These are phyloP conservation scores for Phytophthora sp. DNA, from an alignment of 352 stramenopile species.

Conservation along the genomic window DNA sequence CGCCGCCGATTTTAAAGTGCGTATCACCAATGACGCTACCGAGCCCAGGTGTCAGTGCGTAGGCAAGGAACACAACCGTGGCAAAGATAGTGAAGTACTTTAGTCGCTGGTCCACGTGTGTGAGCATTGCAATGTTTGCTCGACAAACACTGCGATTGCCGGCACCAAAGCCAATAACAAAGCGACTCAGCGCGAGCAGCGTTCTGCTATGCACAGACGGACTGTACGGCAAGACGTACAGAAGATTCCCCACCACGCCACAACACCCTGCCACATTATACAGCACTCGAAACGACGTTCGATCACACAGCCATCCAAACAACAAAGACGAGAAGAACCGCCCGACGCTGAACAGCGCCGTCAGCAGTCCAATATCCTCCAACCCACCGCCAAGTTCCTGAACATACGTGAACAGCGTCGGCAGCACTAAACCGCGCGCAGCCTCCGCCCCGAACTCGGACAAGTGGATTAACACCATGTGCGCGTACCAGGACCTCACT, in stretches of 20 bases:
- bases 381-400: constrained; percentile 63
- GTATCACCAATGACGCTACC: constrained; percentile 54
- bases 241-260: constrained; percentile 55
- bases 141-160: constrained; percentile 78
- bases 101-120: constrained; percentile 56
- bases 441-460: constrained; percentile 68
- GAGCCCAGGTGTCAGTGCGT: constrained; percentile 70
- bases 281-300: constrained; percentile 59
- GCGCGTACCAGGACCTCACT: constrained; percentile 50
- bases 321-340: constrained; percentile 66
- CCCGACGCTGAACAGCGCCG: constrained; percentile 65
- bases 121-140: constrained; percentile 72
- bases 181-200: constrained; percentile 59
- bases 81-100: constrained; percentile 76
- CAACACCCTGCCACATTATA: constrained; percentile 53
- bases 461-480: constrained; percentile 64
- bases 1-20: constrained; percentile 37
- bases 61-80: constrained; percentile 73
- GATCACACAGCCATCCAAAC: constrained; percentile 71
- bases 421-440: constrained; percentile 63
- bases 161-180: constrained; percentile 70
- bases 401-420: constrained; percentile 73
- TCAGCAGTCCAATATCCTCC: constrained; percentile 61
- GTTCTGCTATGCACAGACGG: constrained; percentile 38
- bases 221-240: constrained; percentile 65